phyloP scores from a whole-genome alignment of 805 yeast genomes.

The Scheffersomyces coipomensis region DNA sequence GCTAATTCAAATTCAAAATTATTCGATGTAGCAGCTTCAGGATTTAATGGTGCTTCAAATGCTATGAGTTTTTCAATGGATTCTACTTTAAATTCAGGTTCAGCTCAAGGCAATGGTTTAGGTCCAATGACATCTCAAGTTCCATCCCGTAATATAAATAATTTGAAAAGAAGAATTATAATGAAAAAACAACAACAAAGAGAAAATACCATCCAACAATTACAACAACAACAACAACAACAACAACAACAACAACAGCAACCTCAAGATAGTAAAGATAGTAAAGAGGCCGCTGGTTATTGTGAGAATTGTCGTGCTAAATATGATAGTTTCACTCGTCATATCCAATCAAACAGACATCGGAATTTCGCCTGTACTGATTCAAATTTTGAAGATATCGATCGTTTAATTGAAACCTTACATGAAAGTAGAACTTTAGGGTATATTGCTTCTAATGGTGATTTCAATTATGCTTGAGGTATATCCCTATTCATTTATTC shows the following conservation, averaged over 20 bases:
- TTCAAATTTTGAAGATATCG: conserved; percentile 73
- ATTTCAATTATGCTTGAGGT: conserved; percentile 14
- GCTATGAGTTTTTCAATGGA: conserved; percentile 41
- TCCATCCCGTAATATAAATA: conserved; percentile 49
- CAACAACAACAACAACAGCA: conserved; percentile 4
- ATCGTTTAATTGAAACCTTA: conserved; percentile 58
- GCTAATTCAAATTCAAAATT: conserved; percentile 38
- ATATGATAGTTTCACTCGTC: conserved; percentile 78
- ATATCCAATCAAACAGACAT: conserved; percentile 68
- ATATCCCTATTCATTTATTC: background rate
- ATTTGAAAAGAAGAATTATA: conserved; percentile 45
- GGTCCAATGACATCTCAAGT: conserved; percentile 61
- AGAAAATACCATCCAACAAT: conserved; percentile 4
- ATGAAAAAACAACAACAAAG: conserved; percentile 36
- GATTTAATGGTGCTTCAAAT: conserved; percentile 44
- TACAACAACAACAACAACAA: conserved; percentile 6
- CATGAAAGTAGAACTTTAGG: conserved; percentile 43
- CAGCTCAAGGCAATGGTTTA: conserved; percentile 50
- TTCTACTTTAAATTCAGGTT: conserved; percentile 32
- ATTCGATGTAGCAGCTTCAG: conserved; percentile 44
- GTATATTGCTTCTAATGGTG: conserved; percentile 41
- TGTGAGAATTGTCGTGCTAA: conserved; percentile 92
- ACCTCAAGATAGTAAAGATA: conserved; percentile 13
- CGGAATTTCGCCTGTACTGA: conserved; percentile 73
- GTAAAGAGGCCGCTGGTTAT: conserved; percentile 62